A percentile compares a stretch with the other conserved stretches of the same genome.
phyloP scores from a whole-genome alignment of 169 alveolate species.

The Plasmodium adleri region DNA sequence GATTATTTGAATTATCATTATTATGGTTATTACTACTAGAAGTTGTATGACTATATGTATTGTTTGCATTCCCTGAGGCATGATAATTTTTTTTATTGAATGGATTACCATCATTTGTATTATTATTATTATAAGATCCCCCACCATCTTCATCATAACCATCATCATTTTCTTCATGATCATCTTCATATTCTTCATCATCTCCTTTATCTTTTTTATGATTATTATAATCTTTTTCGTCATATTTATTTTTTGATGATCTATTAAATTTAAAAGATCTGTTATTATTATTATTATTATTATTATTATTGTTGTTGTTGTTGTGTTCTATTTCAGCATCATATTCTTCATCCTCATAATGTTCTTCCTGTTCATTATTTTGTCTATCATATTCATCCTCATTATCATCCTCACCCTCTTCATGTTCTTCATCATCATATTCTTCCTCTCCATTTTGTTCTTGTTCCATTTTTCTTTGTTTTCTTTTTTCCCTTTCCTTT shows the following conservation, averaged over 20 bases:
- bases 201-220: conserved; percentile 37
- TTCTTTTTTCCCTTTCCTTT: conserved; percentile 44
- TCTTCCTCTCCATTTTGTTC: conserved; percentile 44
- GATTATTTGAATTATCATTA: conserved; percentile 28
- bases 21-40: conserved; percentile 2
- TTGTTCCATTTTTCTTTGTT: conserved; percentile 42
- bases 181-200: conserved; percentile 45
- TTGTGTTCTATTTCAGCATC: too few species aligned
- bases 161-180: conserved; percentile 20
- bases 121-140: conserved; percentile 6
- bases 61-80: conserved; percentile 4
- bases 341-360: too few species aligned
- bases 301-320: not conserved
- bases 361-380: too few species aligned
- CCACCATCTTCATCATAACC: conserved; percentile 22
- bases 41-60: not conserved
- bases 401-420: conserved; percentile 13
- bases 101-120: conserved; percentile 11
- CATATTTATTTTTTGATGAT: conserved; percentile 35
- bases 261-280: conserved; percentile 36
- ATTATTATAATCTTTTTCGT: not conserved
- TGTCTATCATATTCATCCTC: conserved; percentile 8
- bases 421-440: conserved; percentile 18
- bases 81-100: conserved; percentile 13
- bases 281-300: conserved; percentile 11